Evolutionary conservation across 2,329 filamentous ascomycete genomes (phyloP).

Genomic region (Exserohilum rostratum): DNA sequence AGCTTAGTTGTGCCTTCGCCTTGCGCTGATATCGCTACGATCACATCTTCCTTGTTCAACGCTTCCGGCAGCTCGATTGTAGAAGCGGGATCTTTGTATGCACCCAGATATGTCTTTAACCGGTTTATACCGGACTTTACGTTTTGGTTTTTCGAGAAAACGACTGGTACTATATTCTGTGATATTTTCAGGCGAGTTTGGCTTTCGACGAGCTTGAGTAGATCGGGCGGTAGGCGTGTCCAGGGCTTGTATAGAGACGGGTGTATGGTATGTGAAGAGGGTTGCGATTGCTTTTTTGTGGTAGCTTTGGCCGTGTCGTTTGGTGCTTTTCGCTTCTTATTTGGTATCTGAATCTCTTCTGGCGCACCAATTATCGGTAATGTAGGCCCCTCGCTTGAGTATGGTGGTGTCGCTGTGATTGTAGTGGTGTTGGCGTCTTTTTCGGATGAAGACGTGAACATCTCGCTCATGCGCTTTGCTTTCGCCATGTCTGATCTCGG

Average conservation of each 20-base stretch:
- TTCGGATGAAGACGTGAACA: conserved; percentile 23
- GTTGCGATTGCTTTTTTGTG: conserved; percentile 3
- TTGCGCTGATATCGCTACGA: conserved; percentile 30
- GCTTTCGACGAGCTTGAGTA: conserved; percentile 10
- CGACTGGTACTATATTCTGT: conserved; percentile 19
- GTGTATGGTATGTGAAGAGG: conserved; percentile 13
- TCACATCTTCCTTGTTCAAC: conserved; percentile 5
- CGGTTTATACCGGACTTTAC: conserved; percentile 24
- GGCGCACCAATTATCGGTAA: conserved; percentile 19
- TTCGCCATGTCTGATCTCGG: conserved; percentile 14
- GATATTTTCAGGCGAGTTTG: conserved; percentile 6
- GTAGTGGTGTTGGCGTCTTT: conserved; percentile 8
- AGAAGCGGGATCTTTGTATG: conserved; percentile 7
- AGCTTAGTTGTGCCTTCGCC: conserved; percentile 27
- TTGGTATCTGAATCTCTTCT: background rate
- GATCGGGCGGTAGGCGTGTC: conserved; percentile 16
- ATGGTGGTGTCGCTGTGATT: conserved; percentile 13
- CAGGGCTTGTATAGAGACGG: conserved; percentile 28
- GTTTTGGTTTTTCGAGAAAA: conserved; percentile 31
- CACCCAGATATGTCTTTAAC: conserved; percentile 18
- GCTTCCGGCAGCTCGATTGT: conserved; percentile 17
- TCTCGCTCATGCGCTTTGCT: conserved; percentile 28
- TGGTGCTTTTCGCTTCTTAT: conserved; percentile 18
- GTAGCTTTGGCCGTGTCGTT: background rate
- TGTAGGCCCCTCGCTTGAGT: conserved; percentile 32